Conservation (phyloP, 371 early-diverging fungal genomes). For the Lichtheimia ramosa region DNA sequence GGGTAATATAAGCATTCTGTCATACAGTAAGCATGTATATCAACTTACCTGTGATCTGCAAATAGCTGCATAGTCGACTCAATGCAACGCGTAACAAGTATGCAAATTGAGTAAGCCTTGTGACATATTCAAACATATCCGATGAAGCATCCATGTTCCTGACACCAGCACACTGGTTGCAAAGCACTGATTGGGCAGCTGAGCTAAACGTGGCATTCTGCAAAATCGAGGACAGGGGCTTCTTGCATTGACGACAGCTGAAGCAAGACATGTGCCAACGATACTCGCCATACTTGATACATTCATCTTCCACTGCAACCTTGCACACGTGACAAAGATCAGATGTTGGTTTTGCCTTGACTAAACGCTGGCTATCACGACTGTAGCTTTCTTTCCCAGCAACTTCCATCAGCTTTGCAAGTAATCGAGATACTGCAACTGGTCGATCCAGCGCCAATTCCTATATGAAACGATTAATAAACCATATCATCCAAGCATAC, state of each 20-base stretch:
- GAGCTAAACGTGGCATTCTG: constrained; percentile 45
- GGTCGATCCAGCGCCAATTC: constrained; percentile 33
- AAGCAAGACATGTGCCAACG: constrained; percentile 88
- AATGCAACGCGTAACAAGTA: constrained; percentile 87
- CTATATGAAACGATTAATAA: constrained; percentile 14
- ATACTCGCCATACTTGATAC: constrained; percentile 64
- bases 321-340: constrained; percentile 83
- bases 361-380: constrained; percentile 44
- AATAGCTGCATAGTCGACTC: constrained; percentile 75
- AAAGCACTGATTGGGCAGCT: constrained; percentile 48
- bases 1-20: background rate
- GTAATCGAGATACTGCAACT: constrained; percentile 55
- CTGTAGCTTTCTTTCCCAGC: constrained; percentile 52
- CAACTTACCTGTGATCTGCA: constrained; percentile 64
- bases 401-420: constrained; percentile 65
- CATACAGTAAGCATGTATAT: background rate
- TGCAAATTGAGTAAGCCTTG: constrained; percentile 90
- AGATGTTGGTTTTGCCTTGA: constrained; percentile 51
- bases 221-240: constrained; percentile 47
- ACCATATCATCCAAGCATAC: no score
- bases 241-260: constrained; percentile 67
- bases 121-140: constrained; percentile 56
- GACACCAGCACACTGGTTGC: constrained; percentile 37
- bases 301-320: constrained; percentile 84
- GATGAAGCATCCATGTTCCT: constrained; percentile 23